phyloP scores from a whole-genome alignment of 2,329 filamentous ascomycete species.

The Sarocladiaceae sp. region DNA sequence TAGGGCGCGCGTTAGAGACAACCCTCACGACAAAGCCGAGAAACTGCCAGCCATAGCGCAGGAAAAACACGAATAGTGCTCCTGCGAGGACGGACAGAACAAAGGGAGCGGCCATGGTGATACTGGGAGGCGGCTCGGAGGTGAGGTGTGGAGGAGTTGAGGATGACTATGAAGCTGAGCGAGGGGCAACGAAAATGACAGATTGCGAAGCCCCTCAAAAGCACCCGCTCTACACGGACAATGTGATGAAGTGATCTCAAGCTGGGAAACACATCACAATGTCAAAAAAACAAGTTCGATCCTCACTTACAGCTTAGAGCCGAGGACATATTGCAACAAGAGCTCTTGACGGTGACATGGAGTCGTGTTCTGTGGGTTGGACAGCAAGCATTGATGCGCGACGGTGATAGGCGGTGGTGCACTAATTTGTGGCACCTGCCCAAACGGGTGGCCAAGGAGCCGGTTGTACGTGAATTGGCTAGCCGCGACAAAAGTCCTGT shows the following conservation, averaged over 20 bases:
- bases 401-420: neutral
- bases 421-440: constrained; percentile 1
- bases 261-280: neutral
- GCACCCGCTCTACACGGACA: no score
- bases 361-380: no score
- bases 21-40: constrained; percentile 18
- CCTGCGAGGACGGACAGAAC: constrained; percentile 30
- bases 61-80: constrained; percentile 25
- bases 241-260: neutral
- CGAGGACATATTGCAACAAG: no score
- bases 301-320: no score
- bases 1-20: constrained; percentile 24
- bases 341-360: no score
- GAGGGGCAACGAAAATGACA: constrained; percentile 1
- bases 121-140: no score
- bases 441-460: neutral
- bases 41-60: constrained; percentile 18
- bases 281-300: no score
- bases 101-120: constrained; percentile 19
- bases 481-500: no score
- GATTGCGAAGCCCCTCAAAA: constrained; percentile 6
- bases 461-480: no score
- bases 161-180: neutral
- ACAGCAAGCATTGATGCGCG: no score
- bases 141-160: neutral